Percentiles rank a stretch among this genome's conserved stretches.
These are phyloP conservation scores for Thelonectria discophora DNA, from an alignment of 2,329 filamentous ascomycete species.

Conservation along the genomic window DNA sequence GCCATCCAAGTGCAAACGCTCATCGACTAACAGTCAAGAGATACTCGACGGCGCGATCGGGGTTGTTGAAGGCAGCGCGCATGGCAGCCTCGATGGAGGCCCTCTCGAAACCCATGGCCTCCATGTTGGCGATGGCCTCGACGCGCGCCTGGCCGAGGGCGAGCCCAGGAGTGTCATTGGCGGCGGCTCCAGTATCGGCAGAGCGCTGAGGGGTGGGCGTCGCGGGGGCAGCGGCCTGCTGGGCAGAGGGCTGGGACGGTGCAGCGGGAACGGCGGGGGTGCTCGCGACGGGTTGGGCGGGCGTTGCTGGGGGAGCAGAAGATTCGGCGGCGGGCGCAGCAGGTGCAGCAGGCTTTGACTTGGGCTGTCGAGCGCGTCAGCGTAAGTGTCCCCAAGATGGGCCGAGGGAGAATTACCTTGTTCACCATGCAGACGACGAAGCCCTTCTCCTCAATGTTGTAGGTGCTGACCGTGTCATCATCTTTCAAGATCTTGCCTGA, in stretches of 20 bases:
- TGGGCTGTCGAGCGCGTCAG: conserved; percentile 48
- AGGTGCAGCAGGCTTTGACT: conserved; percentile 72
- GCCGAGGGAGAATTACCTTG: conserved; percentile 71
- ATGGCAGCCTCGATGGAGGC: conserved; percentile 91
- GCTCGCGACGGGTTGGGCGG: conserved; percentile 62
- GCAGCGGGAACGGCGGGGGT: conserved; percentile 67
- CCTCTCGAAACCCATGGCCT: conserved; percentile 94
- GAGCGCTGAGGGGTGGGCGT: conserved; percentile 64
- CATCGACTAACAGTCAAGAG: conserved; percentile 77
- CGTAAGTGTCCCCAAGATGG: background rate
- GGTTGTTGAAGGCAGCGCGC: conserved; percentile 96
- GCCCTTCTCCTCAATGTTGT: conserved; percentile 99
- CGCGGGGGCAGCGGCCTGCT: conserved; percentile 58
- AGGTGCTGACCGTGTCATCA: conserved; percentile 94
- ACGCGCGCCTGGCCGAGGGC: conserved; percentile 85
- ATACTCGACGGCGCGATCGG: conserved; percentile 96
- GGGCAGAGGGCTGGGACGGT: conserved; percentile 52
- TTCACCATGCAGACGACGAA: conserved; percentile 99
- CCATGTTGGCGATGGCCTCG: conserved; percentile 89
- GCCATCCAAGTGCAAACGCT: conserved; percentile 1
- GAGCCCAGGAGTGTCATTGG: conserved; percentile 74
- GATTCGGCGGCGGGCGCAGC: conserved; percentile 64
- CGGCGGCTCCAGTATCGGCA: conserved; percentile 50
- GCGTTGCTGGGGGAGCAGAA: conserved; percentile 66
- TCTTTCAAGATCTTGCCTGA: conserved; percentile 97